phyloP scores from a whole-genome alignment of 1,139 yeast species.

The Hyphopichia fennica region DNA sequence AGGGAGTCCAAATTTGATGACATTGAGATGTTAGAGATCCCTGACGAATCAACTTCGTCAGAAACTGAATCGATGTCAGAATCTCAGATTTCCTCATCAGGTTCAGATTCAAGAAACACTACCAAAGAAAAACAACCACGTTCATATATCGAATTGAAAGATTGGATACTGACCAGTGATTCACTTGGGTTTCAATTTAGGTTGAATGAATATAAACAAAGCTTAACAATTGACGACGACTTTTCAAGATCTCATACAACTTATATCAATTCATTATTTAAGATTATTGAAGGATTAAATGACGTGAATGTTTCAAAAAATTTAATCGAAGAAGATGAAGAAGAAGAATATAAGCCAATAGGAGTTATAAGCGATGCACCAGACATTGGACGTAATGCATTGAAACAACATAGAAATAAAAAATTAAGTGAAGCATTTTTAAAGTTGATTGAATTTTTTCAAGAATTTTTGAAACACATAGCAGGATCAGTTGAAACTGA shows the following conservation, averaged over 20 bases:
- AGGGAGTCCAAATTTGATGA: constrained; percentile 28
- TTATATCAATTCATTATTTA: constrained; percentile 35
- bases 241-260: constrained; percentile 21
- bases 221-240: constrained; percentile 18
- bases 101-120: background rate
- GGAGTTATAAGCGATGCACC: constrained; percentile 31
- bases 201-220: constrained; percentile 22
- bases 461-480: constrained; percentile 16
- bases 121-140: constrained; percentile 1
- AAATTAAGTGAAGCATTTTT: constrained; percentile 30
- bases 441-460: constrained; percentile 23
- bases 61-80: constrained; percentile 34
- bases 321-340: constrained; percentile 11
- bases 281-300: constrained; percentile 31
- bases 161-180: constrained; percentile 35
- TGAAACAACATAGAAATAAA: constrained; percentile 9
- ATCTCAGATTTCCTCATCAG: constrained; percentile 12
- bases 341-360: constrained; percentile 27
- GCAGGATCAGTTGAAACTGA: constrained; percentile 17
- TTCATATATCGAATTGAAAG: constrained; percentile 24
- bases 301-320: constrained; percentile 16
- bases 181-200: constrained; percentile 34
- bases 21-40: constrained; percentile 49
- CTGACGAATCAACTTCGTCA: constrained; percentile 31
- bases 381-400: constrained; percentile 13